Evolutionary conservation across 305 asterid species (phyloP).

Genomic region (Fraxinus ornus): DNA sequence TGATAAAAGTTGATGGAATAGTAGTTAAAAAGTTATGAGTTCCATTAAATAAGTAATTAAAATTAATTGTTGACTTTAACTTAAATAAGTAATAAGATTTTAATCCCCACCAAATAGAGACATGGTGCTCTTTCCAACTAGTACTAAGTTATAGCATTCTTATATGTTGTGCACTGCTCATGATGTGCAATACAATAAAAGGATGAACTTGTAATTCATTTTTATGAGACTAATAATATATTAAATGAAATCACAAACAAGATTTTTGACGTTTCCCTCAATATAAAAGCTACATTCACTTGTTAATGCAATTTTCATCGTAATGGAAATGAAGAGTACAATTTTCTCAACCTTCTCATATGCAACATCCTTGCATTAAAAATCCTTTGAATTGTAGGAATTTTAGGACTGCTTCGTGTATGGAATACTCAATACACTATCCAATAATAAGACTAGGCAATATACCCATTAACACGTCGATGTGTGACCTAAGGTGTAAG

Average conservation of each 20-base stretch:
- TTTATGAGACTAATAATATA: too few species aligned
- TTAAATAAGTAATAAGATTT: neutral
- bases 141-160: neutral
- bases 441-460: neutral
- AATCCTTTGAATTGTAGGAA: neutral
- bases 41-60: too few species aligned
- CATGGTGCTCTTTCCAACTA: neutral
- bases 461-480: neutral
- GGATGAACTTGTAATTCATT: neutral
- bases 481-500: neutral
- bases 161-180: neutral
- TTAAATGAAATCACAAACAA: neutral
- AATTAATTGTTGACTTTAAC: too few species aligned
- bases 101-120: neutral
- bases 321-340: neutral
- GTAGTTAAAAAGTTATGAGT: too few species aligned
- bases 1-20: too few species aligned
- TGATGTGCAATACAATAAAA: neutral
- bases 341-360: neutral
- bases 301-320: neutral
- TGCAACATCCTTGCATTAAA: neutral
- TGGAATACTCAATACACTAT: neutral
- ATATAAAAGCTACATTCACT: neutral
- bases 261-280: too few species aligned
- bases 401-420: neutral